Evolutionary conservation across 2,329 filamentous ascomycete genomes (phyloP).

Genomic region (Hypoxylon sp.): DNA sequence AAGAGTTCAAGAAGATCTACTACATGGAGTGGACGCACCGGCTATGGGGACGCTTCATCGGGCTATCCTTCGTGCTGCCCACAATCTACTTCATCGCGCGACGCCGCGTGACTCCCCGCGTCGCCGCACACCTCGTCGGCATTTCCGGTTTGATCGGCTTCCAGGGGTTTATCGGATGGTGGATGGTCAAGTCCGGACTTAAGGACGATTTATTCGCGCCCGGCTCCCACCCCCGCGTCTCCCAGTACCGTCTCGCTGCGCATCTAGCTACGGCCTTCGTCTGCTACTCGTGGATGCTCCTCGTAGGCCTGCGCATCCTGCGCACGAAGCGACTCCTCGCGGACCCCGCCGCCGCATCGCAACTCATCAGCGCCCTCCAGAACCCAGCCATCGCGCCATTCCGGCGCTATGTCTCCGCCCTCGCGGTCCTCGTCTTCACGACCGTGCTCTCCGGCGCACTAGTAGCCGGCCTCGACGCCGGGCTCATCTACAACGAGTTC

Average conservation of each 20-base stretch:
- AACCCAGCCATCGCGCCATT: constrained; percentile 80
- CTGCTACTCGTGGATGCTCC: constrained; percentile 95
- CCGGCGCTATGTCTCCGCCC: constrained; percentile 77
- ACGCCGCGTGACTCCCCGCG: constrained; percentile 81
- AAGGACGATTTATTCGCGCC: constrained; percentile 96
- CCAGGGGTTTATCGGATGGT: constrained; percentile 97
- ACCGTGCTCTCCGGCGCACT: constrained; percentile 95
- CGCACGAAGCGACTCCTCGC: constrained; percentile 80
- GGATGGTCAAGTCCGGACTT: constrained; percentile 98
- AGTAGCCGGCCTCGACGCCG: constrained; percentile 94
- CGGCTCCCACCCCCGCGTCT: constrained; percentile 91
- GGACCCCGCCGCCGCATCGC: constrained; percentile 74
- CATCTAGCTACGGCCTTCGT: constrained; percentile 92
- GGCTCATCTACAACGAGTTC: constrained; percentile 99
- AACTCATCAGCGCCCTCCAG: constrained; percentile 73
- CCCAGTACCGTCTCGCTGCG: constrained; percentile 91
- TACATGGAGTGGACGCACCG: constrained; percentile 99
- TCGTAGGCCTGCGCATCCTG: constrained; percentile 87
- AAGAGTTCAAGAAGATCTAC: constrained; percentile 98
- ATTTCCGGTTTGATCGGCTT: constrained; percentile 93
- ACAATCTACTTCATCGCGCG: constrained; percentile 89
- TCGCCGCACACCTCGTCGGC: constrained; percentile 83
- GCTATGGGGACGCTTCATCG: constrained; percentile 93
- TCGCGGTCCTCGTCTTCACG: constrained; percentile 83
- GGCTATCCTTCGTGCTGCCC: constrained; percentile 89